Percentiles rank a stretch among this genome's conserved stretches.
phyloP scores from a whole-genome alignment of 345 rosid species.

The Populus euphratica region DNA sequence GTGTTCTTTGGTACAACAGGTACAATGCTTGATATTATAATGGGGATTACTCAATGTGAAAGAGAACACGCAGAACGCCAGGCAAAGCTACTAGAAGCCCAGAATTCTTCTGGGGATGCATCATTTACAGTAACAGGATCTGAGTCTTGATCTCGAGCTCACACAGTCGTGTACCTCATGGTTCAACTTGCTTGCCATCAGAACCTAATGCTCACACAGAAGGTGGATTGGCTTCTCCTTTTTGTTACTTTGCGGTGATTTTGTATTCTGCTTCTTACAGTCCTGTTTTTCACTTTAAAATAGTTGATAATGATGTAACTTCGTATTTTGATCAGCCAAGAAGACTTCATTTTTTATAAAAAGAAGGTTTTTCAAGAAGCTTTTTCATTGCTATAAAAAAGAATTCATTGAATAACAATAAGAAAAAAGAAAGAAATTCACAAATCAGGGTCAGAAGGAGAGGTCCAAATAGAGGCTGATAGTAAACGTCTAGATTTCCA shows the following conservation, averaged over 20 bases:
- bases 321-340: neutral
- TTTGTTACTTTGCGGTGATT: neutral
- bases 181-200: neutral
- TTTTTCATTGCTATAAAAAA: neutral
- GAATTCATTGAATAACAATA: neutral
- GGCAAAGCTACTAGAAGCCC: slow-evolving; percentile 71
- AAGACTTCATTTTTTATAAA: neutral
- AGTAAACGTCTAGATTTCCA: slow-evolving; percentile 84
- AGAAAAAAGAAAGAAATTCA: slow-evolving; percentile 1
- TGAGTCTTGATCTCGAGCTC: neutral
- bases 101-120: slow-evolving; percentile 37
- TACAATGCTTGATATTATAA: slow-evolving; percentile 88
- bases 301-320: neutral
- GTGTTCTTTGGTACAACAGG: slow-evolving; percentile 97
- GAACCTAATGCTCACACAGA: neutral
- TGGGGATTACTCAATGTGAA: slow-evolving; percentile 83
- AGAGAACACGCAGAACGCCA: slow-evolving; percentile 98
- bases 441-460: slow-evolving; percentile 32
- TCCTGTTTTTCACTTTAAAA: neutral
- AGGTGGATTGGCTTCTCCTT: neutral
- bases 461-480: slow-evolving; percentile 75
- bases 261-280: neutral
- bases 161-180: neutral
- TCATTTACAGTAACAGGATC: slow-evolving; percentile 19
- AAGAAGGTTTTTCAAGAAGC: neutral